A percentile compares a stretch with the other conserved stretches of the same genome.
These are phyloP conservation scores for Phlyctochytrium planicorne DNA, from an alignment of 192 early-diverging fungal genomes.

Conservation along the genomic window DNA sequence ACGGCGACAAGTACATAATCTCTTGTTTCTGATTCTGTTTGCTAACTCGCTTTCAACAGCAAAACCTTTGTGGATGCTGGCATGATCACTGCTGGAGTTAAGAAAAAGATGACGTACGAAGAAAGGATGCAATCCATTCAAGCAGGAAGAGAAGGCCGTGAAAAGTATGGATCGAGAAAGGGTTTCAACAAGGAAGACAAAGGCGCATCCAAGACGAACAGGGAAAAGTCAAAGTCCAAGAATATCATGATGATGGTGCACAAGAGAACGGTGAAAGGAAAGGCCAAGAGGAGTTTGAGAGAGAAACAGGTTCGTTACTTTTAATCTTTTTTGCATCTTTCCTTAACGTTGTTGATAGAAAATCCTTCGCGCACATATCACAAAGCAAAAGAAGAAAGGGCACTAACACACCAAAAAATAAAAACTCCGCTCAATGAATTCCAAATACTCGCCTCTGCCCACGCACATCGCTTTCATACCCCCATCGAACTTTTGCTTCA, in stretches of 20 bases:
- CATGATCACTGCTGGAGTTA: slow-evolving; percentile 59
- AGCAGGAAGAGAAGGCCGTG: slow-evolving; percentile 85
- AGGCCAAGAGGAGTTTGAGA: slow-evolving; percentile 41
- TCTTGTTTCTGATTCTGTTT: neutral
- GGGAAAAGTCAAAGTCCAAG: slow-evolving; percentile 92
- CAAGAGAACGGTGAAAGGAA: slow-evolving; percentile 71
- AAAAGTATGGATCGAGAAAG: slow-evolving; percentile 87
- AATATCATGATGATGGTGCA: slow-evolving; percentile 94
- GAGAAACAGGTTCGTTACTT: slow-evolving; percentile 41
- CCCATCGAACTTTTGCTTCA: too few relatives aligned
- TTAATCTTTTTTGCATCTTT: neutral
- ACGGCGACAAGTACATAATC: slow-evolving; percentile 1
- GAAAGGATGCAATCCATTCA: slow-evolving; percentile 84
- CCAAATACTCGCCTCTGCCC: too few relatives aligned
- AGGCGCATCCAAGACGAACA: slow-evolving; percentile 76
- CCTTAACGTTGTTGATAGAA: slow-evolving; percentile 9
- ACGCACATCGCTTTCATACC: too few relatives aligned
- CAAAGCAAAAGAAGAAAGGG: slow-evolving; percentile 49
- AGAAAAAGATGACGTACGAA: slow-evolving; percentile 88
- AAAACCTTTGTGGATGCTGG: slow-evolving; percentile 45
- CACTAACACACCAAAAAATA: too few relatives aligned
- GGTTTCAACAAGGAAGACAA: slow-evolving; percentile 66
- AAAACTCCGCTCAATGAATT: too few relatives aligned
- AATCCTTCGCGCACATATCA: slow-evolving; percentile 45
- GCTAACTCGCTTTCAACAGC: neutral